phyloP scores from a whole-genome alignment of 768 basidiomycete genomes.

The Naganishia vaughanmartiniae region DNA sequence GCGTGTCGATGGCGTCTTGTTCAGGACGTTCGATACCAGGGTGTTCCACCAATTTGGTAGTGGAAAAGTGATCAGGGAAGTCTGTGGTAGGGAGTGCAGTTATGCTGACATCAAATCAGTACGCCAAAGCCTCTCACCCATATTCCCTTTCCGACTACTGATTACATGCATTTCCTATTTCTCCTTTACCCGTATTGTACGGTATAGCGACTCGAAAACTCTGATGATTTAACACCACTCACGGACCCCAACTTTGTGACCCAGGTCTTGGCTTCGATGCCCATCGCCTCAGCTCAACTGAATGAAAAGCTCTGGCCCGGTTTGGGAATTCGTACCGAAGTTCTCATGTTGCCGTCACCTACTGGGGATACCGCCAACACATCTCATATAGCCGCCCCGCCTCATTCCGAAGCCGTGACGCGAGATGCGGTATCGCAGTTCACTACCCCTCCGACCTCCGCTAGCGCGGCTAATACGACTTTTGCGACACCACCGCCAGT shows the following conservation, averaged over 20 bases:
- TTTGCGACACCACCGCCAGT: neutral
- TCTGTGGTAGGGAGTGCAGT: conserved; percentile 84
- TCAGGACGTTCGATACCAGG: conserved; percentile 82
- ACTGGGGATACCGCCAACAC: neutral
- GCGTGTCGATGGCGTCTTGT: conserved; percentile 90
- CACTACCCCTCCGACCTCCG: neutral
- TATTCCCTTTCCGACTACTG: conserved; percentile 49
- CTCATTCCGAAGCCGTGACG: neutral
- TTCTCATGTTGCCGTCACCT: conserved; percentile 48
- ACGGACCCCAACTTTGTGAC: conserved; percentile 79
- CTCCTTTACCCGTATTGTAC: neutral
- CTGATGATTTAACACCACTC: conserved; percentile 75
- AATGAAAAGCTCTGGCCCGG: conserved; percentile 82
- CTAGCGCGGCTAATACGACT: neutral
- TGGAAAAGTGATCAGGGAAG: conserved; percentile 67
- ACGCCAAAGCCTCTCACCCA: conserved; percentile 60
- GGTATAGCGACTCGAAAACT: conserved; percentile 43
- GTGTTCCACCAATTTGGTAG: conserved; percentile 76
- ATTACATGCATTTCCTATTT: neutral
- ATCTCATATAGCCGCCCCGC: neutral
- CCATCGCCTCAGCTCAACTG: conserved; percentile 57
- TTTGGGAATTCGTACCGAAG: conserved; percentile 65
- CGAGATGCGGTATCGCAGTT: neutral
- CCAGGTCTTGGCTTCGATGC: conserved; percentile 37
- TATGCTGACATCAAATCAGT: conserved; percentile 79